Base-by-base conservation (phyloP, 139 green algal genomes). In the Penium margaritaceum region DNA sequence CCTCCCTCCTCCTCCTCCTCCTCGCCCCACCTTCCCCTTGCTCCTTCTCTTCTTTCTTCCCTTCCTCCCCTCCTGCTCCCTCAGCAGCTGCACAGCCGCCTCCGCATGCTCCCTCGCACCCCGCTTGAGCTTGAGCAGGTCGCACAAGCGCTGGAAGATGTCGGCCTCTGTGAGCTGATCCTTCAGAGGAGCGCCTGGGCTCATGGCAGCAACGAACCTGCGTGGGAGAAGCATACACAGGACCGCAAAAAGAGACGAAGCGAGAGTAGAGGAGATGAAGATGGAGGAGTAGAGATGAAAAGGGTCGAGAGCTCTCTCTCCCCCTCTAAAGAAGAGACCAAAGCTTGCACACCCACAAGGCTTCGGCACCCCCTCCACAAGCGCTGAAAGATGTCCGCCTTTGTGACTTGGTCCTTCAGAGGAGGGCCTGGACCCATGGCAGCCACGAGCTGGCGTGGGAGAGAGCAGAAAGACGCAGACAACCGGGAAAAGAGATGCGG, bases 81-180 rank as follows among this genome's bases (percentile, higher is more conserved):
- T 19, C 47, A n/a, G 5, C n/a, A 21, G n/a, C 5, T n/a, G 27
- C n/a, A 58, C 47, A 58, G 47, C 47, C 6, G 47, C 47, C n/a
- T 21, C 4, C 6, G 47, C 47, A 3, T 21, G n/a, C 5, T 21
- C 47, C 47, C 29, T 58, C 7, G 47, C 27, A n/a, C 29, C 29
- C n/a, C 47, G 47, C 47, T 58, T 58, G 47, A 58, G 47, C 47
- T 58, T 58, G 47, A 58, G 47, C 60, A 67, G 60, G 64, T 72
- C 64, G 35, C 33, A 72, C 41, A 72, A 30, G 0, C 64, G 30
- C 64, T 72, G 64, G 3, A 72, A 60, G 29, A 72, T 19, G 64
- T 72, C 64, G 7, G 64, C 41, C 0, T 72, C 24, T n/a, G 64
- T 37, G 19, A 72, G 3, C 2, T 19, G 17, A 0, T 30, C 63